Conservation (phyloP, 768 basidiomycete genomes). For the Russula sp. region DNA sequence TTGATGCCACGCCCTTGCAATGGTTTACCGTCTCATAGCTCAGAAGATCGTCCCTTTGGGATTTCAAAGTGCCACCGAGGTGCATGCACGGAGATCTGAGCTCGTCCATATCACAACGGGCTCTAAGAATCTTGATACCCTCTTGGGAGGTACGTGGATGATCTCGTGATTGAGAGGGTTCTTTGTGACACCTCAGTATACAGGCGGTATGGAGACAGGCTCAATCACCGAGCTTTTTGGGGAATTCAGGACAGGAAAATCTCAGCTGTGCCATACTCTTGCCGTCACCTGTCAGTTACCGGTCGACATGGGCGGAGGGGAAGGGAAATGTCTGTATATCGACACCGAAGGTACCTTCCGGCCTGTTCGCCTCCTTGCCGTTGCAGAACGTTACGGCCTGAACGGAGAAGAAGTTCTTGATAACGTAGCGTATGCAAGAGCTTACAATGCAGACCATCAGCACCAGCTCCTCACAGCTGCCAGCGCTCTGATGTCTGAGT, state of each 20-base stretch:
- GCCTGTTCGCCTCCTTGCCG: conserved; percentile 88
- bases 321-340: conserved; percentile 98
- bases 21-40: conserved; percentile 41
- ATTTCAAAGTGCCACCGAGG: conserved; percentile 97
- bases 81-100: conserved; percentile 91
- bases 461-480: conserved; percentile 83
- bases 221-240: conserved; percentile 98
- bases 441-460: conserved; percentile 99
- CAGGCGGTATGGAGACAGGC: conserved; percentile 96
- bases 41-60: conserved; percentile 96
- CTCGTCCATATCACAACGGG: conserved; percentile 96
- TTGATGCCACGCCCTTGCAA: neutral
- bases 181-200: neutral
- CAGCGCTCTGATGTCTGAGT: conserved; percentile 98
- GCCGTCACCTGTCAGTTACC: conserved; percentile 98
- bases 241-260: conserved; percentile 98
- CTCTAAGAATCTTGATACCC: conserved; percentile 90
- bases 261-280: conserved; percentile 95
- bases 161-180: neutral
- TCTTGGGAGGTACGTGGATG: conserved; percentile 74
- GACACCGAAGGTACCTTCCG: conserved; percentile 99
- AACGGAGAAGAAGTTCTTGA: conserved; percentile 97
- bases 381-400: conserved; percentile 93
- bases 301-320: conserved; percentile 95
- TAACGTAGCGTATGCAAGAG: conserved; percentile 96